Conservation (phyloP, 257 asterid genomes). For the Salvia miltiorrhiza region DNA sequence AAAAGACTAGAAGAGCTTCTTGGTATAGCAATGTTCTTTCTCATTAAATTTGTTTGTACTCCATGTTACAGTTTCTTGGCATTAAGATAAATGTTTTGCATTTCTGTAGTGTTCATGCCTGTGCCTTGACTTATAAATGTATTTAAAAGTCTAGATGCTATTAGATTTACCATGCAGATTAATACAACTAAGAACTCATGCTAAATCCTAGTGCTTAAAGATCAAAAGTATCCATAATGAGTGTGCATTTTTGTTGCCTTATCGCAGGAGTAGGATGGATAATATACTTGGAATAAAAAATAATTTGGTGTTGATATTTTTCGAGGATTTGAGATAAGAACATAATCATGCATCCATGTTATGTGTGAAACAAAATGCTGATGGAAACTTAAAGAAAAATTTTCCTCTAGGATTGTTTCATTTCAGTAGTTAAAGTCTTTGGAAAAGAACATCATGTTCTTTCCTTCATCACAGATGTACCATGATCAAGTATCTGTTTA, state of each 20-base stretch:
- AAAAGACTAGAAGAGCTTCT: too few species aligned
- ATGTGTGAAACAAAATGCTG: neutral
- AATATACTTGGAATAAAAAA: neutral
- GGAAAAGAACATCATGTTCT: slow-evolving; percentile 2
- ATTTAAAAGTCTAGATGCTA: neutral
- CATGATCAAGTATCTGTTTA: neutral
- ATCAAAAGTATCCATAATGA: neutral
- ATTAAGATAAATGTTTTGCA: neutral
- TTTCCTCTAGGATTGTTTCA: neutral
- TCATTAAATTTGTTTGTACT: slow-evolving; percentile 15
- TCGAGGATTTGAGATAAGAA: neutral
- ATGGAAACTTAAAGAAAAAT: neutral
- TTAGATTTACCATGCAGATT: neutral
- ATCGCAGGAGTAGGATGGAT: neutral
- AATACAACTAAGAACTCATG: neutral
- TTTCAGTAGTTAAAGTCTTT: neutral
- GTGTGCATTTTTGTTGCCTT: neutral
- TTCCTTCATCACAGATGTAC: neutral
- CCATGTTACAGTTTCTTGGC: slow-evolving; percentile 6
- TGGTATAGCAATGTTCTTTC: neutral
- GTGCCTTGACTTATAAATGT: neutral
- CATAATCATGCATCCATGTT: slow-evolving; percentile 10
- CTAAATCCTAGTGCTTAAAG: neutral
- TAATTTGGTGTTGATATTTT: neutral
- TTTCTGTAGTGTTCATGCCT: neutral